Base-by-base conservation (phyloP, 129 eudicot species). In the Dittrichia graveolens region DNA sequence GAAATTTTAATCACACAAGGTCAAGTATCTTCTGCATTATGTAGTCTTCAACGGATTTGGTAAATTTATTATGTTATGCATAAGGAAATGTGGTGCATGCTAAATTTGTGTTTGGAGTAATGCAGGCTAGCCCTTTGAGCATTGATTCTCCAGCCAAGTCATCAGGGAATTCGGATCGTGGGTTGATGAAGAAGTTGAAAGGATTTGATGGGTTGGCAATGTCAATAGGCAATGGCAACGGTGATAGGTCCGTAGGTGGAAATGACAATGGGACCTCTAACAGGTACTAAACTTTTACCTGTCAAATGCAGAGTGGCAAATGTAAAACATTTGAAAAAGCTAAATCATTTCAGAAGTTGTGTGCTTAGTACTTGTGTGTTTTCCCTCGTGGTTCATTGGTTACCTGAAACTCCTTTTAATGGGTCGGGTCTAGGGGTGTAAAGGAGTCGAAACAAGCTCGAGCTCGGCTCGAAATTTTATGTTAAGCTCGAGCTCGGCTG, bases 191-290 rank as follows among this genome's bases (percentile, higher is more conserved):
- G 73, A 90, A 94, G 72, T 69, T 90, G 66, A 94, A 94, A 85
- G 93, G 91, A 69, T 84, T 86, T 73, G 93, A 90, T 73, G 99
- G 96, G 61, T 83, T 94, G 43, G 93, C 89, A 49, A 94, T 90
- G 90, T 94, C 99, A 18, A 83, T 90, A 42, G 97, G 97, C 65
- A 94, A 90, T 56, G 87, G 82, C 53, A 85, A 15, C 3, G 82
- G 82, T 55, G 83, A 80, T 56, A 84, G 84, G 71, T 78, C 69
- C 67, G 95, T 78, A 0, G 86, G 75, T 61, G 94, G 82, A 62
- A 71, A 81, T 62, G 87, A 83, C 31, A 83, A 81, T 74, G 82
- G 63, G 49, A 47, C 62, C 58, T 84, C 95, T 50, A 88, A 88
- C 58, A 94, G 97, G 99, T 93, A 79, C 52, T 65, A 54, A 10